Base-by-base conservation (phyloP, 2,329 filamentous ascomycete genomes). In the Onygenales sp. region DNA sequence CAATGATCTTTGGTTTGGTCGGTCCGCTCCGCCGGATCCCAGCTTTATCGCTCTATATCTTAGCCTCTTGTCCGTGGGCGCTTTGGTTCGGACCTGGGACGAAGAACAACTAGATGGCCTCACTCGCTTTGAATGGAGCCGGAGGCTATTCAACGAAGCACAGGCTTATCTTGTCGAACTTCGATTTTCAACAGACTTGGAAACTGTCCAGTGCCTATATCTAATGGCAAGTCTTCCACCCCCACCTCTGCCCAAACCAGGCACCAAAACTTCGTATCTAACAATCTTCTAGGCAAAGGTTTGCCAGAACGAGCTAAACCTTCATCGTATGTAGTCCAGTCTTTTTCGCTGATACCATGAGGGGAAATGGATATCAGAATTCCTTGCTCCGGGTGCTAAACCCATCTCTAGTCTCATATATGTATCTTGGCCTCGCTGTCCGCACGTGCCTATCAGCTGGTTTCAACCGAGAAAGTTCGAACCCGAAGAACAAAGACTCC, bases 261-360 rank as follows among this genome's bases (percentile, higher is more conserved):
- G 37, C 6, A 11, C 37, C 14, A 11, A 14, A 11, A 1, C 44
- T 6, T 10, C 32, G 7, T n/a, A 48, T 37, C 47, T 54, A 21
- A 58, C 11, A 34, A 32, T 40, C 21, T 27, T 27, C 34, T 11
- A 74, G 71, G 70, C 74, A 6, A 76, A 77, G 58, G 68, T 77
- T 3, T 77, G 73, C 55, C 75, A 77, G 53, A 75, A 77, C 49
- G 73, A 77, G 54, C 63, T 77, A 4, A 75, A 76, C 49, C 72
- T 73, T 5, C 73, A 77, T 54, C 63, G 72, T 74, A 48, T 57
- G 70, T 62, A 6, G 8, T 1, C n/a, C 11, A 11, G 6, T 2
- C 4, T 13, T 14, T 0, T 31, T 11, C 27, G 27, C 2, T 2
- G 33, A 13, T 36, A 14, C 4, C 21, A 45, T 21, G 43, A 17